Base-by-base conservation (phyloP, 176 grass and related monocot species). In the Triticum monococcum region DNA sequence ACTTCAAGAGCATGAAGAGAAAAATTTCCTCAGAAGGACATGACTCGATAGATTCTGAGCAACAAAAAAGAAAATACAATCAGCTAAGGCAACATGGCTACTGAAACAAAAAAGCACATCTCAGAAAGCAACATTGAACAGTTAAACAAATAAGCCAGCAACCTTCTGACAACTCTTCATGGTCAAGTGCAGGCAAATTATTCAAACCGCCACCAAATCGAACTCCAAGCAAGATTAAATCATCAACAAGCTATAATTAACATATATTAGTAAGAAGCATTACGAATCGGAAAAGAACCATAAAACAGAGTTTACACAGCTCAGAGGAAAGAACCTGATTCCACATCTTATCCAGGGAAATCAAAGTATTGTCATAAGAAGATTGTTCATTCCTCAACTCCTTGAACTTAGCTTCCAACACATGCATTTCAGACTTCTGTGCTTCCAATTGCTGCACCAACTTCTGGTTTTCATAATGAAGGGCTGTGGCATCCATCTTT, bases 391-490 rank as follows among this genome's bases (percentile, higher is more conserved):
- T 79, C 80, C 88, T 91, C 78, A 95, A 71, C 46, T 92, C 90
- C 76, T 92, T 92, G 75, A 95, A 94, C 77, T 92, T 98, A 22
- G 73, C 56, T 77, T 94, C 93, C 69, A 98, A 79, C 33, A 79
- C 33, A 80, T 88, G 88, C 91, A 91, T 98, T 89, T 95, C 91
- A 54, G 74, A 78, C 75, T 98, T 98, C 72, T 95, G 96, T 32
- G 88, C 88, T 73, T 98, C 93, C 86, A 98, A 75, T 67, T 94
- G 93, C 84, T 98, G 91, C 78, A 98, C 90, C 64, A 98, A 90
- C 50, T 87, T 95, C 89, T 98, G 96, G 81, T 98, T 98, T 87
- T 98, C 93, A 72, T 98, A 88, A 63, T 98, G 93, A 73, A 98
- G 96, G 80, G 89, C 85, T 70, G 86, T 16, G 12, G 93, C 86